Evolutionary conservation across 1,139 yeast genomes (phyloP).

Genomic region (Protomyces pachydermus): DNA sequence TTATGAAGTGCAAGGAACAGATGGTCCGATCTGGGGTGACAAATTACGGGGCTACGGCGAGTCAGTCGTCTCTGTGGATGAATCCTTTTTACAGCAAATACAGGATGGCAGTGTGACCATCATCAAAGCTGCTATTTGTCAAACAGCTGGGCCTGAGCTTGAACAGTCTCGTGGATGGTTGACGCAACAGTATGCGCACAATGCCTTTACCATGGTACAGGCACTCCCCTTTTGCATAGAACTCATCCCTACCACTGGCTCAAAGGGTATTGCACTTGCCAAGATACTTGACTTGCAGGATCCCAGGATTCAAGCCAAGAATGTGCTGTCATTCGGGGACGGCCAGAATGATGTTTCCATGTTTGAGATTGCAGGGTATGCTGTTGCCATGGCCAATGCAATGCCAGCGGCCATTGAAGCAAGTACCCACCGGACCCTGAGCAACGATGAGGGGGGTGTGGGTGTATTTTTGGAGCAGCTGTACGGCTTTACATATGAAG

Average conservation of each 20-base stretch:
- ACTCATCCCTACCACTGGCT: constrained; percentile 26
- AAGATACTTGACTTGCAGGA: constrained; percentile 12
- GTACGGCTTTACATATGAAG: constrained; percentile 9
- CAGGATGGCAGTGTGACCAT: constrained; percentile 21
- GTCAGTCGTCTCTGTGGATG: constrained; percentile 8
- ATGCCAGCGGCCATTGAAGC: constrained; percentile 26
- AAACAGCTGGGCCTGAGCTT: constrained; percentile 7
- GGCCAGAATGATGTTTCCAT: constrained; percentile 29
- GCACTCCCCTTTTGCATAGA: constrained; percentile 29
- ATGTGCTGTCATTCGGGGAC: constrained; percentile 28
- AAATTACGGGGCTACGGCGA: constrained; percentile 19
- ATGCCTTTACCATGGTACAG: constrained; percentile 26
- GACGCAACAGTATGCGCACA: constrained; percentile 5
- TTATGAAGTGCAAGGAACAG: constrained; percentile 23
- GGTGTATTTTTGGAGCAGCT: constrained; percentile 15
- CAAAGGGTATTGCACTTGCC: constrained; percentile 27
- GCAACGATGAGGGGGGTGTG: constrained; percentile 28
- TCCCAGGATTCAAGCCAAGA: constrained; percentile 6
- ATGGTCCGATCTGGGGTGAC: constrained; percentile 23
- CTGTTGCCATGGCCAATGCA: constrained; percentile 28
- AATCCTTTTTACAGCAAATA: constrained; percentile 13
- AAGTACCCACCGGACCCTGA: constrained; percentile 12
- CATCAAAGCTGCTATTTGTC: constrained; percentile 28
- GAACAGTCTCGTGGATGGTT: constrained; percentile 8
- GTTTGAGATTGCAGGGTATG: constrained; percentile 28